phyloP scores from a whole-genome alignment of 2,329 filamentous ascomycete genomes.

The Alternaria triticimaculans region DNA sequence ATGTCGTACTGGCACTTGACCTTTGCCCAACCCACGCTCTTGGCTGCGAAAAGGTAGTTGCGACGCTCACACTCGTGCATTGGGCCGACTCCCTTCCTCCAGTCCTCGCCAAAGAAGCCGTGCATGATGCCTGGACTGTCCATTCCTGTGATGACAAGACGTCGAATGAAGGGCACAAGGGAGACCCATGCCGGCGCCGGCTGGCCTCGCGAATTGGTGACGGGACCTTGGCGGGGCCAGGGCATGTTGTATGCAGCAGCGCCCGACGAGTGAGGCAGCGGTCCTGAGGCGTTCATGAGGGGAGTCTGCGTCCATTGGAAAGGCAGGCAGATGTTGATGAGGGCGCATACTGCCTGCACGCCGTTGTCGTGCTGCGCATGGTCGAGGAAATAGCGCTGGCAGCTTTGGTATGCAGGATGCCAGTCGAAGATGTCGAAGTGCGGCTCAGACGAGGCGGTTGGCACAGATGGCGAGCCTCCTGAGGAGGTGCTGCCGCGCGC shows the following conservation, averaged over 20 bases:
- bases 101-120: conserved; percentile 97
- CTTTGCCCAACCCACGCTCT: conserved; percentile 86
- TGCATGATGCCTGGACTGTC: conserved; percentile 87
- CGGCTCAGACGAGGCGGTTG: conserved; percentile 28
- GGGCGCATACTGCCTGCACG: conserved; percentile 87
- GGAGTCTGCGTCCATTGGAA: conserved; percentile 72
- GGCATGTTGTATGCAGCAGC: conserved; percentile 45
- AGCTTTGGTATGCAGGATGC: conserved; percentile 90
- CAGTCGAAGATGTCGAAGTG: conserved; percentile 86
- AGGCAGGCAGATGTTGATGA: conserved; percentile 89
- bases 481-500: conserved; percentile 33
- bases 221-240: conserved; percentile 53
- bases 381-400: conserved; percentile 89
- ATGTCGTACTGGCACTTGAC: conserved; percentile 94
- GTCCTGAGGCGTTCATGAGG: conserved; percentile 48
- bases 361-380: conserved; percentile 82
- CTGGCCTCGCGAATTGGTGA: conserved; percentile 47
- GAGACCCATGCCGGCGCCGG: conserved; percentile 62
- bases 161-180: conserved; percentile 86
- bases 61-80: conserved; percentile 88
- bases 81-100: conserved; percentile 77
- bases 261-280: conserved; percentile 39
- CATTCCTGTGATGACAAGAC: conserved; percentile 89
- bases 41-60: conserved; percentile 95
- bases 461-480: conserved; percentile 31